Evolutionary conservation across 352 stramenopile genomes (phyloP).

Genomic region (Globisporangium spiculum): DNA sequence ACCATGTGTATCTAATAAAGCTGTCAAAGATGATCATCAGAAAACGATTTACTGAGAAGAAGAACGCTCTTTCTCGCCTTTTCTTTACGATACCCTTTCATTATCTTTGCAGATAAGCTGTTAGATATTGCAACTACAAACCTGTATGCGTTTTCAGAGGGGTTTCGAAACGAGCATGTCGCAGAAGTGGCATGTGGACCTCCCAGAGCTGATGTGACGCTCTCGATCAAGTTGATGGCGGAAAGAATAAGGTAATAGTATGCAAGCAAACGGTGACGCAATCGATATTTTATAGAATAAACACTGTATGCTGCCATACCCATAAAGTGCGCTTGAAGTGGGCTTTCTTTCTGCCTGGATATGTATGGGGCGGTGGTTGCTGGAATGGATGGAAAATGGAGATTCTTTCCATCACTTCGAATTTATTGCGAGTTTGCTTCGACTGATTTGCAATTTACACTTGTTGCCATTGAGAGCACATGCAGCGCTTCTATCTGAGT

Average conservation of each 20-base stretch:
- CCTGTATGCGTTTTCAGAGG: background rate
- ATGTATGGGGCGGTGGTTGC: background rate
- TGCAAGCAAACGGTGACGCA: background rate
- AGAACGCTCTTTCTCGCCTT: background rate
- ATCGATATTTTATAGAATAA: background rate
- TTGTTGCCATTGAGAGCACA: background rate
- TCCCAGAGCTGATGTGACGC: background rate
- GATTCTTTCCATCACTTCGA: background rate
- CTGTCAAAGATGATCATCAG: background rate
- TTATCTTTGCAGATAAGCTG: background rate
- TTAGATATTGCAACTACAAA: background rate
- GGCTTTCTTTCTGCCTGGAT: background rate
- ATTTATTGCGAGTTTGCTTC: background rate
- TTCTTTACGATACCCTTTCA: background rate
- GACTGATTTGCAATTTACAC: no score
- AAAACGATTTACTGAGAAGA: background rate
- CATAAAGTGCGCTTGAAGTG: slow-evolving; percentile 6
- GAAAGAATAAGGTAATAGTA: background rate
- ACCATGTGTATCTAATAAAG: background rate
- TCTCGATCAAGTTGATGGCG: slow-evolving; percentile 5
- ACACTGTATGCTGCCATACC: background rate
- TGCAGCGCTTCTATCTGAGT: background rate
- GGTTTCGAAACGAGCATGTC: background rate
- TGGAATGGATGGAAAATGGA: background rate
- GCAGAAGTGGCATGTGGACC: background rate